A percentile compares a stretch with the other conserved stretches of the same genome.
Evolutionary conservation across 305 asterid genomes (phyloP).

Genomic region (Striga hermonthica): DNA sequence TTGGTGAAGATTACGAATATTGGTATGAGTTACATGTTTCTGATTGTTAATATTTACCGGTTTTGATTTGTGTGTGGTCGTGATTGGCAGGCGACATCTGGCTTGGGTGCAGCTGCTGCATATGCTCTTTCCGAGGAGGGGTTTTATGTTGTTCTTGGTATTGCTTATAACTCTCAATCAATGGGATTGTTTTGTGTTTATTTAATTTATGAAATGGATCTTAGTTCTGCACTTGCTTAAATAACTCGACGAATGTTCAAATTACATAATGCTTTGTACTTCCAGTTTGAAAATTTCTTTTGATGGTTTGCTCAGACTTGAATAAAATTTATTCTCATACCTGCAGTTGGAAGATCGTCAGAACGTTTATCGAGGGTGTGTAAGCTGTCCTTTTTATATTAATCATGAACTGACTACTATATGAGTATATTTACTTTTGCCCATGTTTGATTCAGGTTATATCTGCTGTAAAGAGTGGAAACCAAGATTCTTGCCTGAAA

Average conservation of each 20-base stretch:
- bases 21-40: neutral
- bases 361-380: slow-evolving; percentile 57
- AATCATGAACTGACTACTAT: slow-evolving; percentile 1
- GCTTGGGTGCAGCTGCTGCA: slow-evolving; percentile 87
- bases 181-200: neutral
- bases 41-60: neutral
- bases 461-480: slow-evolving; percentile 49
- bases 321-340: slow-evolving; percentile 16
- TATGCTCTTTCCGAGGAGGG: slow-evolving; percentile 73
- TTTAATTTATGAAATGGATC: neutral
- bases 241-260: neutral
- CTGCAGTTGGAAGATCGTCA: slow-evolving; percentile 82
- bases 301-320: slow-evolving; percentile 22
- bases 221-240: neutral
- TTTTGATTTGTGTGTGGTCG: neutral
- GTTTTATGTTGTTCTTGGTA: slow-evolving; percentile 76
- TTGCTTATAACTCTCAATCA: neutral
- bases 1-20: slow-evolving; percentile 3
- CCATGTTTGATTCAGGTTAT: slow-evolving; percentile 45
- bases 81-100: slow-evolving; percentile 74
- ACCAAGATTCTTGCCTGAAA: slow-evolving; percentile 54
- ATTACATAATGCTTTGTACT: neutral
- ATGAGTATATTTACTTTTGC: slow-evolving; percentile 20
- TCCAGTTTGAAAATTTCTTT: slow-evolving; percentile 5
- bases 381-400: slow-evolving; percentile 21